These are phyloP conservation scores for Zygotorulaspora danielsina DNA, from an alignment of 805 yeast species.

Conservation along the genomic window DNA sequence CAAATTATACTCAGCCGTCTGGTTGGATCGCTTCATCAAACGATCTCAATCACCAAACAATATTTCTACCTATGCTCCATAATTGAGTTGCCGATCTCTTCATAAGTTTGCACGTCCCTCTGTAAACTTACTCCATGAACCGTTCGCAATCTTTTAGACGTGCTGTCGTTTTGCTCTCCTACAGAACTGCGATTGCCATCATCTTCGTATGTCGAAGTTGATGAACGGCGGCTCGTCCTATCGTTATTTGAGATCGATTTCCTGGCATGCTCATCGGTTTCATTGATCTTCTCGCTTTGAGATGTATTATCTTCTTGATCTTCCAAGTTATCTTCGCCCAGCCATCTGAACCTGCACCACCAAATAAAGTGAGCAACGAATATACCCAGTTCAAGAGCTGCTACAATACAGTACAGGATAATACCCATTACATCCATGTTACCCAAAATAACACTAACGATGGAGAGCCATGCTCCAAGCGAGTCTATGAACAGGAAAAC, in stretches of 20 bases:
- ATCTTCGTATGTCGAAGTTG: neutral
- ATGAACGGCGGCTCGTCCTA: neutral
- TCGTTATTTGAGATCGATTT: neutral
- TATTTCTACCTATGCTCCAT: too few relatives aligned
- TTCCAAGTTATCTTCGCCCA: constrained; percentile 11
- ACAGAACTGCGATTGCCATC: neutral
- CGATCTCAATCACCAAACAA: too few relatives aligned
- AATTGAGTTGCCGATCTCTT: neutral
- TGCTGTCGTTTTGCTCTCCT: neutral
- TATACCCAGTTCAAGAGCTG: constrained; percentile 73
- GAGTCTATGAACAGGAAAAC: constrained; percentile 71
- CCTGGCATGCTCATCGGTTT: constrained; percentile 1
- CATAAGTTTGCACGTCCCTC: constrained; percentile 1
- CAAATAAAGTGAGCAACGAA: constrained; percentile 66
- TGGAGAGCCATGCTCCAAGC: constrained; percentile 76
- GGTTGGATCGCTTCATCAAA: too few relatives aligned
- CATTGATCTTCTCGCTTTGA: neutral
- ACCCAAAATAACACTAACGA: constrained; percentile 57
- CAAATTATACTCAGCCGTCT: too few relatives aligned
- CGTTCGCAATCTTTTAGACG: neutral
- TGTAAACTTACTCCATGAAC: constrained; percentile 8
- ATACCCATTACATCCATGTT: constrained; percentile 75
- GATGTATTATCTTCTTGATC: constrained; percentile 4
- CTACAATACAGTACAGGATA: constrained; percentile 67
- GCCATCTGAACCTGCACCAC: constrained; percentile 46